A percentile compares a stretch with the other conserved stretches of the same genome.
phyloP scores from a whole-genome alignment of 805 yeast species.

The Wickerhamiella brachini region DNA sequence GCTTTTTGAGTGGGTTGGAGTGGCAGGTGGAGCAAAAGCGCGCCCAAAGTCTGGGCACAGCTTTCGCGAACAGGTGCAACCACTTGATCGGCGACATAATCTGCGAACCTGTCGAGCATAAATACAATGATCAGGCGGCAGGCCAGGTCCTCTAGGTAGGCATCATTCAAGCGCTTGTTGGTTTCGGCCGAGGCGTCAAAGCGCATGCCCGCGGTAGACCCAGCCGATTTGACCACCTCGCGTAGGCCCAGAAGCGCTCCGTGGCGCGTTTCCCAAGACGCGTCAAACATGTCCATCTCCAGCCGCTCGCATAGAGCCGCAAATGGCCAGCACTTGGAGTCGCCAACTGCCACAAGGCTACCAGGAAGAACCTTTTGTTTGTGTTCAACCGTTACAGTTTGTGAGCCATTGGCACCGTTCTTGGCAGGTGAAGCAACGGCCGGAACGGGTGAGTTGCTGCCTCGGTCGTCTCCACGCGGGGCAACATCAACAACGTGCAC shows the following conservation, averaged over 20 bases:
- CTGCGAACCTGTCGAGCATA: slow-evolving; percentile 91
- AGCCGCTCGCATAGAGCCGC: slow-evolving; percentile 83
- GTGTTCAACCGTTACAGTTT: slow-evolving; percentile 43
- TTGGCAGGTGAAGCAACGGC: slow-evolving; percentile 15
- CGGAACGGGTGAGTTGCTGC: slow-evolving; percentile 5
- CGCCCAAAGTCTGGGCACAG: slow-evolving; percentile 88
- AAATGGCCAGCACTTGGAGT: slow-evolving; percentile 76
- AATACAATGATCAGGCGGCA: slow-evolving; percentile 74
- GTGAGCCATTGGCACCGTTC: slow-evolving; percentile 5
- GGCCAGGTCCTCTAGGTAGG: slow-evolving; percentile 74
- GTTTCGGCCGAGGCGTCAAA: slow-evolving; percentile 45
- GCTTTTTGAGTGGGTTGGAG: slow-evolving; percentile 44
- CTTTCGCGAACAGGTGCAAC: slow-evolving; percentile 98
- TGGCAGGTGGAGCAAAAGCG: slow-evolving; percentile 62
- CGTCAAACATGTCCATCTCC: slow-evolving; percentile 65
- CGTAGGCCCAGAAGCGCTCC: slow-evolving; percentile 89
- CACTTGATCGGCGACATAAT: slow-evolving; percentile 92
- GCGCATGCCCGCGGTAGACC: slow-evolving; percentile 72
- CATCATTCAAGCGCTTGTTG: slow-evolving; percentile 50
- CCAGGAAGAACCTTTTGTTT: slow-evolving; percentile 42
- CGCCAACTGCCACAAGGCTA: slow-evolving; percentile 56
- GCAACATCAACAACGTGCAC: slow-evolving; percentile 26
- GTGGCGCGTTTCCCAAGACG: slow-evolving; percentile 88
- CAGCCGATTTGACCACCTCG: slow-evolving; percentile 73
- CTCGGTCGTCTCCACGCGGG: slow-evolving; percentile 6